phyloP scores from a whole-genome alignment of 1,284 basidiomycete genomes.

The Inonotus hispidus region DNA sequence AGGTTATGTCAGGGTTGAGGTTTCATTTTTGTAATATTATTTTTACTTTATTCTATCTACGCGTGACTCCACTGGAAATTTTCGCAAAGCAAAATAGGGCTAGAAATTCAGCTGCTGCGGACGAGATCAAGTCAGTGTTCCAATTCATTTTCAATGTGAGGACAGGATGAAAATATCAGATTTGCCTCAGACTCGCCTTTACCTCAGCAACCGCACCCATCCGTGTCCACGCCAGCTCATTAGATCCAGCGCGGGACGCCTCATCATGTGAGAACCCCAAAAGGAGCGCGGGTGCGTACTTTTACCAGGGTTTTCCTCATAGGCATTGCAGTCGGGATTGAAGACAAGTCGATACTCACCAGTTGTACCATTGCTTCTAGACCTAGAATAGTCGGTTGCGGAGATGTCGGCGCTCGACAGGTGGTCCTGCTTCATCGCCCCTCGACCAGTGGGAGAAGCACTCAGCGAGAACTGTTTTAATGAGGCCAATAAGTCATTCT shows the following conservation, averaged over 20 bases:
- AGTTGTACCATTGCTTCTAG: not conserved
- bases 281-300: conserved; percentile 57
- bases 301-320: conserved; percentile 86
- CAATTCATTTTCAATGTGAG: not conserved
- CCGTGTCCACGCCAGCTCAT: conserved; percentile 28
- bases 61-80: not conserved
- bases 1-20: not conserved
- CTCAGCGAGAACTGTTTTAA: conserved; percentile 90
- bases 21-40: not conserved
- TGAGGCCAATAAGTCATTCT: conserved; percentile 50
- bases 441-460: conserved; percentile 83
- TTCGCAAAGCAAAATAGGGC: no score
- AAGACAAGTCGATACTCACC: conserved; percentile 19
- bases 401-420: conserved; percentile 69
- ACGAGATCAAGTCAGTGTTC: not conserved
- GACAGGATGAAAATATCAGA: not conserved
- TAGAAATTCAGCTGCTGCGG: not conserved
- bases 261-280: conserved; percentile 22
- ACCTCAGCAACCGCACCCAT: conserved; percentile 67
- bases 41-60: not conserved
- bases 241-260: conserved; percentile 27
- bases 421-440: conserved; percentile 83
- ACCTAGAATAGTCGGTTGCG: not conserved
- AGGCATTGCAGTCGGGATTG: conserved; percentile 31
- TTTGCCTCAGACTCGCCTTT: conserved; percentile 81